Evolutionary conservation across 768 basidiomycete genomes (phyloP).

Genomic region (Psilocybe azurescens): DNA sequence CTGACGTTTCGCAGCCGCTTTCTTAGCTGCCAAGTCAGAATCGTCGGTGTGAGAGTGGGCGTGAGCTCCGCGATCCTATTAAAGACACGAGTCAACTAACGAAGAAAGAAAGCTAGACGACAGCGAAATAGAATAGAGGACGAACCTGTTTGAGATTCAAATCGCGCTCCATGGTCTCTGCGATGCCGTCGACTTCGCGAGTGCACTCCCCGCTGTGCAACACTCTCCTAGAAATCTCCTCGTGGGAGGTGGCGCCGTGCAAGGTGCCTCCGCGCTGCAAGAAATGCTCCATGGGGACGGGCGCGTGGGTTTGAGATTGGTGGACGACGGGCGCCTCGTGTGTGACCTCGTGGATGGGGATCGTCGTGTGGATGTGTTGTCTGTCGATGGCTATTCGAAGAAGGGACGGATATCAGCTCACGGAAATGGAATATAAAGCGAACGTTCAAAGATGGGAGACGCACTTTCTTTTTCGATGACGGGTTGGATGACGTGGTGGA

Average conservation of each 20-base stretch:
- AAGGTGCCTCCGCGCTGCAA: constrained; percentile 29
- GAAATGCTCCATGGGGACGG: constrained; percentile 40
- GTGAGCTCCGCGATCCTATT: constrained; percentile 4
- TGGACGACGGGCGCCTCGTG: constrained; percentile 44
- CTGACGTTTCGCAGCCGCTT: not conserved
- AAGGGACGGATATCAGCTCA: no score
- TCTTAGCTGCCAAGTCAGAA: not conserved
- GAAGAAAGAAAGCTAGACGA: not conserved
- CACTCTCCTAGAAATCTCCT: constrained; percentile 26
- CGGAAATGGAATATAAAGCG: not conserved
- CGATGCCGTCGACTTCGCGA: constrained; percentile 32
- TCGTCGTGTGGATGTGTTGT: constrained; percentile 35
- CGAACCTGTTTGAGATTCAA: constrained; percentile 18
- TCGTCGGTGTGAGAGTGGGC: not conserved
- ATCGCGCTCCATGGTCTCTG: constrained; percentile 23
- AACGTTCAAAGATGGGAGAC: not conserved
- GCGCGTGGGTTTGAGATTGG: constrained; percentile 37
- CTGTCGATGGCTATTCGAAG: constrained; percentile 31
- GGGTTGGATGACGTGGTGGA: constrained; percentile 43
- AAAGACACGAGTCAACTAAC: not conserved
- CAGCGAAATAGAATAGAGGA: constrained; percentile 1
- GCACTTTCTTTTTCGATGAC: constrained; percentile 44
- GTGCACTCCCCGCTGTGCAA: constrained; percentile 25
- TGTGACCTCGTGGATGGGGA: constrained; percentile 40
- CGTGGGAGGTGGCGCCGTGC: constrained; percentile 12